These are phyloP conservation scores for Backusella mclennaniae DNA, from an alignment of 192 early-diverging fungal species.

Conservation along the genomic window DNA sequence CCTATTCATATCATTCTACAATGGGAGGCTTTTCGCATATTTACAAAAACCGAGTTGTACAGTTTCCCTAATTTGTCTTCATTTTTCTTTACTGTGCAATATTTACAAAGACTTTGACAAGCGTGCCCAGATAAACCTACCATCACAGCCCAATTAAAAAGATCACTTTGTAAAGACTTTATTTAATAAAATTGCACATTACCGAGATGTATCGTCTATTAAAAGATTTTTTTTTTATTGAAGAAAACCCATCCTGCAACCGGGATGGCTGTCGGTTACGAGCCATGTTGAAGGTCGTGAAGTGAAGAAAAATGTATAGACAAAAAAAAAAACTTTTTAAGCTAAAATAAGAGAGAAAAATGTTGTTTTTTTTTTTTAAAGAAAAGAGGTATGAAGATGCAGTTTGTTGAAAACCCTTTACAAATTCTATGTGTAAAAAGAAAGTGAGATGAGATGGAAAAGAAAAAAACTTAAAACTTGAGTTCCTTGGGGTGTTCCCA, in stretches of 20 bases:
- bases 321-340: conserved; percentile 10
- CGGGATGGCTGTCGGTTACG: conserved; percentile 26
- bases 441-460: background rate
- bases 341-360: background rate
- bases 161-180: too few species aligned
- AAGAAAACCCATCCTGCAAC: conserved; percentile 21
- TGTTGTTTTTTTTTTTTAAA: background rate
- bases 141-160: too few species aligned
- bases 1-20: too few species aligned
- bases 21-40: too few species aligned
- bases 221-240: background rate
- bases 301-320: conserved; percentile 3
- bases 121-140: too few species aligned
- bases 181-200: too few species aligned
- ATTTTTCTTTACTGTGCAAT: too few species aligned
- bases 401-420: conserved; percentile 28
- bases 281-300: conserved; percentile 25
- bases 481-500: conserved; percentile 92
- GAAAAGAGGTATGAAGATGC: background rate
- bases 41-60: too few species aligned
- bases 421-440: background rate
- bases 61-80: too few species aligned
- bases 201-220: too few species aligned
- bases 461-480: conserved; percentile 48
- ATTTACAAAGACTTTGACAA: too few species aligned